Evolutionary conservation across 1,284 basidiomycete species (phyloP).

Genomic region (Ceratobasidium sp.): DNA sequence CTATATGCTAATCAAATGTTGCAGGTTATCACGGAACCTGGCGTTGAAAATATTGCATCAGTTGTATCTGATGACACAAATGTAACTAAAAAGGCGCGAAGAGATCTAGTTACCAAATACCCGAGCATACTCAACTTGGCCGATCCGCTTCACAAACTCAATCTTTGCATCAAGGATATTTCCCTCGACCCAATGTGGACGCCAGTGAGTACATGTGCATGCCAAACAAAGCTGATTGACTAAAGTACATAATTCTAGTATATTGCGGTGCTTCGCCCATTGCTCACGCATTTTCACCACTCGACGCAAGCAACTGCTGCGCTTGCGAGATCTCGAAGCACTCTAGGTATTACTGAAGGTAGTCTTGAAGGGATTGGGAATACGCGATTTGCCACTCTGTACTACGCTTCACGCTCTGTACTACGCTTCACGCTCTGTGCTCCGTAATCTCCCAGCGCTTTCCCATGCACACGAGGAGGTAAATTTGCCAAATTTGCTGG

Average conservation of each 20-base stretch:
- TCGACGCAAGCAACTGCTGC: neutral
- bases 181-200: neutral
- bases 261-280: neutral
- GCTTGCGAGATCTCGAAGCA: neutral
- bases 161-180: constrained; percentile 3
- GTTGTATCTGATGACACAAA: constrained; percentile 2
- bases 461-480: constrained; percentile 1
- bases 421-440: too few species aligned
- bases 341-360: neutral
- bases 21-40: constrained; percentile 7
- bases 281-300: neutral
- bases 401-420: neutral
- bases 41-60: neutral
- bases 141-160: constrained; percentile 2
- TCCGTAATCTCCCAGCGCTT: constrained; percentile 6
- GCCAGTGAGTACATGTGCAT: neutral
- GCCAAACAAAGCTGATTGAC: too few species aligned
- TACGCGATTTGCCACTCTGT: neutral
- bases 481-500: neutral
- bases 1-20: neutral
- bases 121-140: constrained; percentile 7
- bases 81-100: neutral
- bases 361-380: neutral
- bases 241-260: neutral
- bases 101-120: neutral